These are phyloP conservation scores for Kockovaella imperatae DNA, from an alignment of 768 basidiomycete genomes.

Conservation along the genomic window DNA sequence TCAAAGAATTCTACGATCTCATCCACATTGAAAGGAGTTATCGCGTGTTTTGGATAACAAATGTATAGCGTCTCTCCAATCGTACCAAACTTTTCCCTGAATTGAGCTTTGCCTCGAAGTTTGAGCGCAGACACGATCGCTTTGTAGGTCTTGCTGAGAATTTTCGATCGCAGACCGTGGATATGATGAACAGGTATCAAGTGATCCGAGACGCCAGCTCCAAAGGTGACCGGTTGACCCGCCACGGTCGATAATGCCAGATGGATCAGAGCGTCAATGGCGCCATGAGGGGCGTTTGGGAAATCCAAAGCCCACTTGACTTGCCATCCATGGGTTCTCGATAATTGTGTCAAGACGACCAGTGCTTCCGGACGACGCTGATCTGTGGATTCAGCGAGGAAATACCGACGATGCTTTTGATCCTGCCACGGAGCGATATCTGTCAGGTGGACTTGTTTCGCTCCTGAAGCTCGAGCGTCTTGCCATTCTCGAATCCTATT, in stretches of 20 bases:
- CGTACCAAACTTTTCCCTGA: slow-evolving; percentile 44
- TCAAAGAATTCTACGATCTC: slow-evolving; percentile 23
- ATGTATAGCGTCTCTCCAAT: slow-evolving; percentile 25
- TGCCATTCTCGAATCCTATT: slow-evolving; percentile 56
- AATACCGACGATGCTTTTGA: slow-evolving; percentile 54
- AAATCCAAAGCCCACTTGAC: slow-evolving; percentile 57
- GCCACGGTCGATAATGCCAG: slow-evolving; percentile 48
- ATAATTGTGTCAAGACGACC: slow-evolving; percentile 52
- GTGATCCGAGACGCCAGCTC: slow-evolving; percentile 45
- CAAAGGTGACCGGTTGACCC: slow-evolving; percentile 48
- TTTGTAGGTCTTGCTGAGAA: slow-evolving; percentile 48
- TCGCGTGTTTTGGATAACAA: slow-evolving; percentile 24
- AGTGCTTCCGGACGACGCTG: slow-evolving; percentile 48
- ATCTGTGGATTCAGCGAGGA: slow-evolving; percentile 50
- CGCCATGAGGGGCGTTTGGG: slow-evolving; percentile 53
- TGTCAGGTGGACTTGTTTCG: slow-evolving; percentile 54
- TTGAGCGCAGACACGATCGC: slow-evolving; percentile 44
- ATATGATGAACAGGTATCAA: slow-evolving; percentile 43
- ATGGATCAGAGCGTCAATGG: slow-evolving; percentile 53
- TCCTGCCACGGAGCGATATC: slow-evolving; percentile 55
- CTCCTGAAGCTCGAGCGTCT: slow-evolving; percentile 46
- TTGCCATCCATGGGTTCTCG: slow-evolving; percentile 49
- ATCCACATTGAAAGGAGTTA: slow-evolving; percentile 8
- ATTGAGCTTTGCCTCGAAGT: slow-evolving; percentile 46
- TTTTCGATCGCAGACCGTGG: slow-evolving; percentile 42